Percentiles rank a stretch among this genome's conserved stretches.
Evolutionary conservation across 192 early-diverging fungal genomes (phyloP).

Genomic region (Umbelopsis isabellina): DNA sequence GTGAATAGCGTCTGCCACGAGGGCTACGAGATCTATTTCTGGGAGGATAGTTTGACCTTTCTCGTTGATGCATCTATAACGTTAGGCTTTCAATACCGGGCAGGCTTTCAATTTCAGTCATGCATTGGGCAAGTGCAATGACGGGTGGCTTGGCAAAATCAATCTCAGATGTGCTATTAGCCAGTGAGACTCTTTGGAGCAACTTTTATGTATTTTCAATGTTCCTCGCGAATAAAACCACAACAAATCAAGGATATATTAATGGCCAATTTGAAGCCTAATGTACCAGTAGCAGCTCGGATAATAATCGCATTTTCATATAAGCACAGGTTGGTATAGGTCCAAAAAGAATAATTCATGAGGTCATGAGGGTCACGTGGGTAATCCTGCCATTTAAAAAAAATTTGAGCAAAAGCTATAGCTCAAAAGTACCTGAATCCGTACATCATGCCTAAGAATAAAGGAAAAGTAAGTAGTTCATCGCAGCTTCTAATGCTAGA

Average conservation of each 20-base stretch:
- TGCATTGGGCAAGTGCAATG: no score
- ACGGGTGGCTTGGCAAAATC: no score
- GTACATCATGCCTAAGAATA: constrained; percentile 86
- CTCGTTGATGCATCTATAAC: not conserved
- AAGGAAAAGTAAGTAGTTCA: constrained; percentile 82
- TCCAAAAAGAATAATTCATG: not conserved
- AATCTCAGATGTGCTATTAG: no score
- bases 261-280: no score
- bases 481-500: not conserved
- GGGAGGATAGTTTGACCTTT: not conserved
- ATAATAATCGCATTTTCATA: not conserved
- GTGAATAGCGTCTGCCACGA: not conserved
- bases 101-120: no score
- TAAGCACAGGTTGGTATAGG: no score
- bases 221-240: no score
- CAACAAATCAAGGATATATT: no score
- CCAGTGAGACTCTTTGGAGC: no score
- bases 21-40: constrained; percentile 9
- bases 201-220: no score
- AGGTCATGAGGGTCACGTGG: constrained; percentile 17
- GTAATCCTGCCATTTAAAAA: constrained; percentile 3
- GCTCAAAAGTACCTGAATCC: constrained; percentile 16
- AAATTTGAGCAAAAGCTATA: constrained; percentile 15
- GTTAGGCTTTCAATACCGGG: not conserved
- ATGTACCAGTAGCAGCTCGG: not conserved